Evolutionary conservation across 2,329 filamentous ascomycete species (phyloP), one percentile per base, ranked within the genome.

Genomic region (Fusarium nanum): DNA sequence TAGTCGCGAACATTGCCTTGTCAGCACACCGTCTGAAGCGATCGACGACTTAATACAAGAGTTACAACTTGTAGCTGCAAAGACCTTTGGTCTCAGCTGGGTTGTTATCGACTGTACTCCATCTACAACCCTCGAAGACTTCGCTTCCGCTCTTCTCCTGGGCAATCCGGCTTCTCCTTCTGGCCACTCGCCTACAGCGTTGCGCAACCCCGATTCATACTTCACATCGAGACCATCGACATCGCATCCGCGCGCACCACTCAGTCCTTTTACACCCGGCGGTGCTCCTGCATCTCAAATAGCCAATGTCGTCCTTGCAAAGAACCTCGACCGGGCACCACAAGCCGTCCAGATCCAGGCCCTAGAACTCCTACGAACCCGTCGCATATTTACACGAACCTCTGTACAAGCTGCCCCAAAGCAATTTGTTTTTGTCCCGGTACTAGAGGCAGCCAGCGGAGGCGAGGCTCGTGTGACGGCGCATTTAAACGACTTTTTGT

Each of bases 1-100:
- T 67, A 89, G 91, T 64, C 87, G 91, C 71, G 92, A 97, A 79
- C 94, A 98, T 79, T 97, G 93, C 81, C 89, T 98, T 73, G 89
- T 98, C 76, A 91, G 93, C 80, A 92, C 93, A 18, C 87, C 90
- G 4, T 78, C 82, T 7, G 82, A 87, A 37, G 82, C 84, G 55
- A 81, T 95, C 60, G 85, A 92, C 78, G 86, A 90, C 70, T 83
- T 97, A n/a, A 85, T 90, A 45, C 85, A 88, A 55, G 93, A 97
- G 79, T 83, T 97, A 23, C 86, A 88, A 68, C 82, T 96, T 76
- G 92, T 95, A 56, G 88, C 89, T 62, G 82, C 84, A 20, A 87
- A 88, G 68, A 89, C 90, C 5, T 98, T 98, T 77, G 89, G 89
- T 48, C 86, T 97, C 34, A 85, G 86, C 20, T 89, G 87, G 73